Base-by-base conservation (phyloP, 2,329 filamentous ascomycete genomes). In the Cytospora paraplurivora region DNA sequence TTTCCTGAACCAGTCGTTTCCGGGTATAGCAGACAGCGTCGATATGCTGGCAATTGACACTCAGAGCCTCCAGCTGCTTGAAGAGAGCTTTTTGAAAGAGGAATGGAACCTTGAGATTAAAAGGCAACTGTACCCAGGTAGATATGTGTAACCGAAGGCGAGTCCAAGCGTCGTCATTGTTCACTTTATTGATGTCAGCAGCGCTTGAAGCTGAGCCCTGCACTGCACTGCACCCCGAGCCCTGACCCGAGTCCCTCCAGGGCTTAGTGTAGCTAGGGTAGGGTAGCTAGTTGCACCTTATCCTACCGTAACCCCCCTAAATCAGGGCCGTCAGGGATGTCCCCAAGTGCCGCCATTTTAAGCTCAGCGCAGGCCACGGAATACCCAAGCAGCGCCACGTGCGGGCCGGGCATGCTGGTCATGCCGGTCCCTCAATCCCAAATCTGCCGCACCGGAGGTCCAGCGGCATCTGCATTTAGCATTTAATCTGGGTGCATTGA, bases 141-240 rank as follows among this genome's bases (percentile, higher is more conserved):
- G 41, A 32, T 55, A 38, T 33, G 38, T 52, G 49, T 53, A 33
- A 55, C 53, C 51, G 32, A 50, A 17, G 19, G 6, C 19, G 11
- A 35, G 50, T 50, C 59, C 38, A 55, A 50, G 59, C 33, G 51
- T 61, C 59, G 59, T 61, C 51, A 55, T 61, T 10, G n/a, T 61
- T 55, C 51, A 55, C 38, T 51, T 44, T 15, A 47, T 47, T n/a
- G 38, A 54, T 32, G 50, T 35, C 59, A 55, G 59, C 27, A 27
- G 27, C 59, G n/a, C 51, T 37, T 47, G 44, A 19, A 47, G 44
- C n/a, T 47, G 44, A 47, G 44, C 41, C 41, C 41, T 44, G 17
- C 6, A n/a, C 44, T n/a, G 27, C 27, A 27, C 27, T 27, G 27
- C 2, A 4, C 27, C 27, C 27, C 2, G 27, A 27, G 56, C 52